Conservation (phyloP, 345 rosid genomes). For the Populus nigra region DNA sequence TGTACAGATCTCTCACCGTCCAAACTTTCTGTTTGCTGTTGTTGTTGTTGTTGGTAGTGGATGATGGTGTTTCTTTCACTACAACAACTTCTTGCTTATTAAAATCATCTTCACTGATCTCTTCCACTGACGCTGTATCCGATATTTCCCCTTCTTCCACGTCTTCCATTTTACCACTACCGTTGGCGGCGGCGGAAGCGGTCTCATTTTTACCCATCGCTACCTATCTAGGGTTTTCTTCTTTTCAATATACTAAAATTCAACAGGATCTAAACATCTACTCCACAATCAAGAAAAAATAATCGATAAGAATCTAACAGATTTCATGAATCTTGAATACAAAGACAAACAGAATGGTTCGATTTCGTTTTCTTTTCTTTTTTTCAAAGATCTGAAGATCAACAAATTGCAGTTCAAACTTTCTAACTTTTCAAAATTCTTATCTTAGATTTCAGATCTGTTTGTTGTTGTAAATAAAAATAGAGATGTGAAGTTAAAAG, state of each 20-base stretch:
- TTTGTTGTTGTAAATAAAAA: not conserved
- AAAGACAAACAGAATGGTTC: not conserved
- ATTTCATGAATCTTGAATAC: not conserved
- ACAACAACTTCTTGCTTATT: constrained; percentile 28
- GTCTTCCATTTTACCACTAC: constrained; percentile 34
- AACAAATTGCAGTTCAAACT: not conserved
- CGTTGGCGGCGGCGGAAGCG: not conserved
- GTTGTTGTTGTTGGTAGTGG: not conserved
- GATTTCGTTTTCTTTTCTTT: not conserved
- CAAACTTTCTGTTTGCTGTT: constrained; percentile 53
- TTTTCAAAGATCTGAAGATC: not conserved
- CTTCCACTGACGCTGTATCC: constrained; percentile 64
- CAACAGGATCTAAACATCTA: constrained; percentile 16
- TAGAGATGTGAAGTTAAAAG: not conserved
- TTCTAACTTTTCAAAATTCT: not conserved
- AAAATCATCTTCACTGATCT: constrained; percentile 64
- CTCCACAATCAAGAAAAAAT: constrained; percentile 20
- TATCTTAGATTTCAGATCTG: constrained; percentile 7
- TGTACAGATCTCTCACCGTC: constrained; percentile 72
- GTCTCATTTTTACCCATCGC: not conserved
- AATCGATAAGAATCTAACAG: constrained; percentile 4
- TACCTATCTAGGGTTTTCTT: constrained; percentile 26
- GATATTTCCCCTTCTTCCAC: constrained; percentile 94
- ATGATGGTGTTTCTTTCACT: constrained; percentile 25
- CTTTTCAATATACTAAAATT: constrained; percentile 9